Conservation (phyloP, 1,139 yeast species). For the Yamadazyma blattariae region DNA sequence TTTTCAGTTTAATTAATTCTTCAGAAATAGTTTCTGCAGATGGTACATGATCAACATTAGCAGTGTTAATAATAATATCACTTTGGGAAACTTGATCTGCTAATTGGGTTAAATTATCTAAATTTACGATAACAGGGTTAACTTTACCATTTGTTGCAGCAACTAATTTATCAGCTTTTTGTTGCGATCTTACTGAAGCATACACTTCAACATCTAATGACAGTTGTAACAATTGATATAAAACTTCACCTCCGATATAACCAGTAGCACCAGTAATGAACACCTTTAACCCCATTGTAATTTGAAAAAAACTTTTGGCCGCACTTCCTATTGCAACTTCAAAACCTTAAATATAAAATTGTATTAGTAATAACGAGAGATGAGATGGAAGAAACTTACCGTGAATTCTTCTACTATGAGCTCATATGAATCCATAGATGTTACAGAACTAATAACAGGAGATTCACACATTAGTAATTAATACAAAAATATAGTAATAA, state of each 20-base stretch:
- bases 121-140: slow-evolving; percentile 18
- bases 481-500: too few relatives aligned
- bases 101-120: slow-evolving; percentile 22
- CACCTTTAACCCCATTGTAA: slow-evolving; percentile 9
- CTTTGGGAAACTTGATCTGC: slow-evolving; percentile 18
- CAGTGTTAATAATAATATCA: slow-evolving; percentile 35
- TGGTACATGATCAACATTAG: slow-evolving; percentile 33
- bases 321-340: background rate
- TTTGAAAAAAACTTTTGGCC: too few relatives aligned
- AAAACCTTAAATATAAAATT: too few relatives aligned
- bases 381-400: too few relatives aligned
- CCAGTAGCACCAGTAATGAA: slow-evolving; percentile 39
- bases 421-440: background rate
- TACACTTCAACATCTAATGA: slow-evolving; percentile 16
- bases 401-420: too few relatives aligned
- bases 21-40: slow-evolving; percentile 24
- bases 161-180: slow-evolving; percentile 21
- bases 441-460: too few relatives aligned
- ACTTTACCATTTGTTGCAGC: slow-evolving; percentile 15
- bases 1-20: slow-evolving; percentile 16
- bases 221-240: slow-evolving; percentile 22
- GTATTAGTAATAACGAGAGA: too few relatives aligned
- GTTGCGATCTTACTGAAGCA: slow-evolving; percentile 24
- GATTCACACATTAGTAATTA: too few relatives aligned
- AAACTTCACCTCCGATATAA: slow-evolving; percentile 34